These are phyloP conservation scores for Salix viminalis DNA, from an alignment of 345 rosid species.

Conservation along the genomic window DNA sequence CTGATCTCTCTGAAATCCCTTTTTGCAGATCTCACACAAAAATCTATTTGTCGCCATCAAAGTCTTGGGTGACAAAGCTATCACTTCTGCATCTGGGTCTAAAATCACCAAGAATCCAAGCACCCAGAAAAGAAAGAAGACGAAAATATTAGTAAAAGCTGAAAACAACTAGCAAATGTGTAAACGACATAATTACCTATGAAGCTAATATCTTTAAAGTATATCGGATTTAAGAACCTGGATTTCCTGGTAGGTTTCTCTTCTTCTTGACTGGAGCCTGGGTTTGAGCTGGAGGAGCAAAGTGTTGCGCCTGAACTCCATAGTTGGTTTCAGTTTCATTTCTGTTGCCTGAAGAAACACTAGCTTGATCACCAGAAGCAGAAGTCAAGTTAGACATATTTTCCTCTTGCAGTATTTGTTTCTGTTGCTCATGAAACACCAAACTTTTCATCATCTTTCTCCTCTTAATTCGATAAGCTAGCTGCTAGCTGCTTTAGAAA, in stretches of 20 bases:
- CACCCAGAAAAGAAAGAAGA: neutral
- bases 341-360: slow-evolving; percentile 71
- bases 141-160: neutral
- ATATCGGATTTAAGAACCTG: slow-evolving; percentile 42
- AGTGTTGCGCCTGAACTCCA: slow-evolving; percentile 35
- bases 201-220: neutral
- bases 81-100: slow-evolving; percentile 90
- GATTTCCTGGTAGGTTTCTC: slow-evolving; percentile 88
- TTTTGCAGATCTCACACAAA: slow-evolving; percentile 83
- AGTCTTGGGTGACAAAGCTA: slow-evolving; percentile 72
- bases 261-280: slow-evolving; percentile 60
- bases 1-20: slow-evolving; percentile 88
- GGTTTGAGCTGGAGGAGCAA: slow-evolving; percentile 36
- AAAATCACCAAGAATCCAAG: neutral
- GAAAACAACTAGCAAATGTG: neutral
- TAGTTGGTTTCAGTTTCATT: slow-evolving; percentile 38
- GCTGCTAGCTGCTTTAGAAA: neutral
- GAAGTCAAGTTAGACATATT: slow-evolving; percentile 92
- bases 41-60: slow-evolving; percentile 76
- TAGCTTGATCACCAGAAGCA: slow-evolving; percentile 65
- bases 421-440: slow-evolving; percentile 42
- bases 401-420: slow-evolving; percentile 47
- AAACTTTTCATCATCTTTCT: slow-evolving; percentile 43
- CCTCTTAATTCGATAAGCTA: neutral
- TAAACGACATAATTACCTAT: neutral